A percentile compares a stretch with the other conserved stretches of the same genome.
Conservation (phyloP, 2,329 filamentous ascomycete species). For the Cytospora schulzeri region DNA sequence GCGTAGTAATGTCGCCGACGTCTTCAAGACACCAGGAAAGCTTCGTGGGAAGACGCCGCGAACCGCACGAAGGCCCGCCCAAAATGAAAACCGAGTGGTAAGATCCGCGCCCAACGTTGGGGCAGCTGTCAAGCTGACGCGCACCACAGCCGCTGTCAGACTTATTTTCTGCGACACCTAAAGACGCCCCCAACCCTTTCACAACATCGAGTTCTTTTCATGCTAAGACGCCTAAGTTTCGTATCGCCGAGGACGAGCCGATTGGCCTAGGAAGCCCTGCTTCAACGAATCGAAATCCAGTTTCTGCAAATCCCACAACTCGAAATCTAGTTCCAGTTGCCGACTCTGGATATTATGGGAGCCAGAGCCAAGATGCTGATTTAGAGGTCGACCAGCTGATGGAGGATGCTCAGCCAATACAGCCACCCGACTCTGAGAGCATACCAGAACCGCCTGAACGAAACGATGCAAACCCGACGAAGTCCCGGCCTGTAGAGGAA, state of each 20-base stretch:
- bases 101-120: constrained; percentile 34
- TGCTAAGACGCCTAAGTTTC: constrained; percentile 59
- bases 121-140: constrained; percentile 34
- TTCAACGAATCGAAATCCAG: constrained; percentile 33
- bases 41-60: constrained; percentile 79
- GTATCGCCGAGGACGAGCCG: constrained; percentile 57
- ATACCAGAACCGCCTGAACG: background rate
- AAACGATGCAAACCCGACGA: constrained; percentile 19
- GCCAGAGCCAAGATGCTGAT: constrained; percentile 57
- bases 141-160: constrained; percentile 58
- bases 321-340: constrained; percentile 41
- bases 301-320: constrained; percentile 39
- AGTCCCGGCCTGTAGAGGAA: constrained; percentile 27
- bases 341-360: constrained; percentile 75
- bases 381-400: constrained; percentile 41
- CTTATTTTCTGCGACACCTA: constrained; percentile 58
- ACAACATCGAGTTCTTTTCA: constrained; percentile 50
- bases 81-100: constrained; percentile 64
- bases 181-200: constrained; percentile 57
- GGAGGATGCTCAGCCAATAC: constrained; percentile 28
- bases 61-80: constrained; percentile 64
- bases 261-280: constrained; percentile 39
- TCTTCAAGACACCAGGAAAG: constrained; percentile 93
- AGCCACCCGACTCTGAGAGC: background rate
- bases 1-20: constrained; percentile 80